Evolutionary conservation across 306 rosid species (phyloP).

Genomic region (Prunus davidiana): DNA sequence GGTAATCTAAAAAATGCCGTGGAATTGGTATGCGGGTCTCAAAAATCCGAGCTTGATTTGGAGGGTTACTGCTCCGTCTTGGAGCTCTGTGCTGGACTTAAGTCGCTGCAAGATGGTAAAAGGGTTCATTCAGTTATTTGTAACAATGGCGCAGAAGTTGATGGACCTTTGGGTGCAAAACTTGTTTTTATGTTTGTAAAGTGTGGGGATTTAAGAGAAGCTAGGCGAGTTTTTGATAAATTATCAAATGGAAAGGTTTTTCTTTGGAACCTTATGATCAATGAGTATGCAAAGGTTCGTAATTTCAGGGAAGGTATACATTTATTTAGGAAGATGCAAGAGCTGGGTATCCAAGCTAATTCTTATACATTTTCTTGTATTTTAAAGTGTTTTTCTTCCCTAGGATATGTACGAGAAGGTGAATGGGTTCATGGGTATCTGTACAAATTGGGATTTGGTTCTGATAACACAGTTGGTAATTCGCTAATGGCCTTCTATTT

Average conservation of each 20-base stretch:
- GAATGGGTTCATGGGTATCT: constrained; percentile 54
- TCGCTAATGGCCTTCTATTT: constrained; percentile 56
- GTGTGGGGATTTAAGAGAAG: constrained; percentile 58
- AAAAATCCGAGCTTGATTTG: constrained; percentile 44
- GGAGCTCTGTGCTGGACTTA: constrained; percentile 69
- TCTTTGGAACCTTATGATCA: constrained; percentile 69
- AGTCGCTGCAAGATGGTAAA: constrained; percentile 57
- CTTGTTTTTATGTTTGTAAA: constrained; percentile 64
- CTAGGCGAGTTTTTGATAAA: constrained; percentile 53
- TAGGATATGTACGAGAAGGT: constrained; percentile 43
- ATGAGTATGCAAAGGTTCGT: constrained; percentile 57
- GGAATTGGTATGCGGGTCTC: constrained; percentile 34
- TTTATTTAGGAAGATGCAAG: constrained; percentile 58
- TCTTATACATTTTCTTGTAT: constrained; percentile 57
- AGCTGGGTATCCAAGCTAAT: constrained; percentile 44
- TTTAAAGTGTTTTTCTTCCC: constrained; percentile 60
- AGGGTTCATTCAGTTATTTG: constrained; percentile 47
- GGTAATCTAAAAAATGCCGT: constrained; percentile 57
- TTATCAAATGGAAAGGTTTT: constrained; percentile 49
- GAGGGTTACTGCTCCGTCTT: constrained; percentile 48
- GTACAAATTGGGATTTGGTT: constrained; percentile 47
- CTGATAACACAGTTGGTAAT: constrained; percentile 43
- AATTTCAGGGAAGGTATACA: constrained; percentile 43
- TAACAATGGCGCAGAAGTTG: constrained; percentile 30
- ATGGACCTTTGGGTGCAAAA: constrained; percentile 53